Evolutionary conservation across 345 rosid species (phyloP).

Genomic region (Durio zibethinus): DNA sequence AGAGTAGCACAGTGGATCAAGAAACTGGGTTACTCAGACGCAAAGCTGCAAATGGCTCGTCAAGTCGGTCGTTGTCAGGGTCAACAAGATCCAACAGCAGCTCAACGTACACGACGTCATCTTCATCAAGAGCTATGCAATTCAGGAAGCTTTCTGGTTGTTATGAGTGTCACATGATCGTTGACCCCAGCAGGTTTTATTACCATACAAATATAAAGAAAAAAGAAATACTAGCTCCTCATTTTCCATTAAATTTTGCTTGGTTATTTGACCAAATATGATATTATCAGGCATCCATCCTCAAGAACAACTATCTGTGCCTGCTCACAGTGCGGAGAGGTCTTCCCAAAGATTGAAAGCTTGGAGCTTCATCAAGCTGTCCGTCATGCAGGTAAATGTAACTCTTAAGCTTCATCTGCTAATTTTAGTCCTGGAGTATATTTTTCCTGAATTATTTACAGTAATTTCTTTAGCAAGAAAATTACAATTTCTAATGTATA

Average conservation of each 20-base stretch:
- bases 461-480: not conserved
- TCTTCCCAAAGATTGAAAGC: conserved; percentile 88
- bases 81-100: conserved; percentile 56
- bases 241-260: not conserved
- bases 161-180: conserved; percentile 88
- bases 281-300: conserved; percentile 55
- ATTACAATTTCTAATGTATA: not conserved
- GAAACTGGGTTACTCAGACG: conserved; percentile 57
- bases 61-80: conserved; percentile 44
- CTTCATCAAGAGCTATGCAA: conserved; percentile 80
- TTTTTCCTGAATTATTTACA: not conserved
- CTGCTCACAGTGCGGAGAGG: conserved; percentile 91
- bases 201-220: not conserved
- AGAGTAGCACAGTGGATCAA: conserved; percentile 63
- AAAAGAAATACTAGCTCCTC: too few relatives aligned
- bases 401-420: not conserved
- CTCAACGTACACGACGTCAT: conserved; percentile 21
- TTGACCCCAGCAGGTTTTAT: conserved; percentile 88
- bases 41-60: conserved; percentile 40
- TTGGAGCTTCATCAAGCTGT: conserved; percentile 93
- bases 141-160: conserved; percentile 96
- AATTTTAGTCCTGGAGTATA: not conserved
- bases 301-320: conserved; percentile 66
- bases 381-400: conserved; percentile 95
- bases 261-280: not conserved